These are phyloP conservation scores for Vicia faba DNA, from an alignment of 306 rosid genomes.

Conservation along the genomic window DNA sequence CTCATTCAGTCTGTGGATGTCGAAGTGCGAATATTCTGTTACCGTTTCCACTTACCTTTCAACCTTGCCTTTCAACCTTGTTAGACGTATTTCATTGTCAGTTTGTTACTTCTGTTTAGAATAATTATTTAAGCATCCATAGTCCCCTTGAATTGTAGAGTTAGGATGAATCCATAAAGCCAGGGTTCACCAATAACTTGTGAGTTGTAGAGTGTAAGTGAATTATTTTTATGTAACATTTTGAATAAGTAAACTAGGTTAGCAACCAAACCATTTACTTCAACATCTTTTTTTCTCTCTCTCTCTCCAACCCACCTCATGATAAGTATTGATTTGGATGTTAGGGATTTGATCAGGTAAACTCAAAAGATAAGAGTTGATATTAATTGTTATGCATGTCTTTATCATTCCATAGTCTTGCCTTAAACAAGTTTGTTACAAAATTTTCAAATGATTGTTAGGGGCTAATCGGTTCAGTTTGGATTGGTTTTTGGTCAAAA, in stretches of 20 bases:
- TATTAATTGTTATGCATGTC: too few species aligned
- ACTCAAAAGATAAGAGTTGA: too few species aligned
- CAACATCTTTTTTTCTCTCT: too few species aligned
- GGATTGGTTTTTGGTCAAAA: too few species aligned
- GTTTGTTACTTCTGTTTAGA: neutral
- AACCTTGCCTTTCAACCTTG: slow-evolving; percentile 7
- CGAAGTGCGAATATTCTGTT: neutral
- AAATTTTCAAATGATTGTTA: too few species aligned
- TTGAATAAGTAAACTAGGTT: neutral
- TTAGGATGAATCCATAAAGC: neutral
- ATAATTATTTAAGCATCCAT: neutral
- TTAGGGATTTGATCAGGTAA: too few species aligned
- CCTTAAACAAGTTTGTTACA: too few species aligned
- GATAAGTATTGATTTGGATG: too few species aligned
- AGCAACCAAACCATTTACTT: neutral
- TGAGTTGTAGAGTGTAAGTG: neutral
- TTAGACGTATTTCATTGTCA: slow-evolving; percentile 3
- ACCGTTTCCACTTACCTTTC: neutral
- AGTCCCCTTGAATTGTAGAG: neutral
- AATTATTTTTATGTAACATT: neutral
- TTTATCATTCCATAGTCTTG: too few species aligned
- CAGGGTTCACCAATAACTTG: neutral
- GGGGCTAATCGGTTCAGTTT: too few species aligned
- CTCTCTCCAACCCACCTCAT: too few species aligned
- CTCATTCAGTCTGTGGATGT: slow-evolving; percentile 12